Conservation (phyloP, 306 rosid species). For the Quercus bicolor region DNA sequence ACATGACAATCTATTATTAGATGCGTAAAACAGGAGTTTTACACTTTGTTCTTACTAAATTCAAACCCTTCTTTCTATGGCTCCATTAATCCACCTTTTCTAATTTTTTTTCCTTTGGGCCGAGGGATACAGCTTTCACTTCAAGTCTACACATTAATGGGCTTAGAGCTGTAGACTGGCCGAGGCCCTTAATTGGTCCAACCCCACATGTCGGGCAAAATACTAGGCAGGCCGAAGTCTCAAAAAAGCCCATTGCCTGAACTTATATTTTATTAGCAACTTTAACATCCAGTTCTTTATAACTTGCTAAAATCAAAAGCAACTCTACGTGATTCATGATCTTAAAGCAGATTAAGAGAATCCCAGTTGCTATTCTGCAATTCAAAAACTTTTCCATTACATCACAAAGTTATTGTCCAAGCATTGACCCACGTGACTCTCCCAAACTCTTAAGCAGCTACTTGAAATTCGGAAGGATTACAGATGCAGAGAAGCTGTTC, state of each 20-base stretch:
- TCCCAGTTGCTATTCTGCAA: background rate
- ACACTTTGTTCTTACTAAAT: no score
- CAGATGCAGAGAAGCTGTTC: conserved; percentile 11
- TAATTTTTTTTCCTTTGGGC: no score
- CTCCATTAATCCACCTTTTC: no score
- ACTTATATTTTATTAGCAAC: background rate
- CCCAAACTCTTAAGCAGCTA: background rate
- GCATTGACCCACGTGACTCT: background rate
- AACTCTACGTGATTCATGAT: background rate
- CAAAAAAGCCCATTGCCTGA: background rate
- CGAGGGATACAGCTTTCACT: no score
- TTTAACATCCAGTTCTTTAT: background rate
- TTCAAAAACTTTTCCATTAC: background rate
- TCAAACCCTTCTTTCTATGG: no score
- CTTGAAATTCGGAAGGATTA: background rate
- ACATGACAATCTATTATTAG: no score
- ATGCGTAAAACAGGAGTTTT: no score
- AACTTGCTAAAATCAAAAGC: background rate
- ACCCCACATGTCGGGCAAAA: background rate
- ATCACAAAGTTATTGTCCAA: background rate
- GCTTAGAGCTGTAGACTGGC: background rate
- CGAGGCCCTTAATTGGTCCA: background rate
- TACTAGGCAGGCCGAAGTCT: background rate
- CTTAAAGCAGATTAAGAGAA: background rate
- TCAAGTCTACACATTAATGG: background rate